Evolutionary conservation across 352 stramenopile genomes (phyloP), one percentile per base, ranked within the genome.

Genomic region (Halophytophthora polymorphica): DNA sequence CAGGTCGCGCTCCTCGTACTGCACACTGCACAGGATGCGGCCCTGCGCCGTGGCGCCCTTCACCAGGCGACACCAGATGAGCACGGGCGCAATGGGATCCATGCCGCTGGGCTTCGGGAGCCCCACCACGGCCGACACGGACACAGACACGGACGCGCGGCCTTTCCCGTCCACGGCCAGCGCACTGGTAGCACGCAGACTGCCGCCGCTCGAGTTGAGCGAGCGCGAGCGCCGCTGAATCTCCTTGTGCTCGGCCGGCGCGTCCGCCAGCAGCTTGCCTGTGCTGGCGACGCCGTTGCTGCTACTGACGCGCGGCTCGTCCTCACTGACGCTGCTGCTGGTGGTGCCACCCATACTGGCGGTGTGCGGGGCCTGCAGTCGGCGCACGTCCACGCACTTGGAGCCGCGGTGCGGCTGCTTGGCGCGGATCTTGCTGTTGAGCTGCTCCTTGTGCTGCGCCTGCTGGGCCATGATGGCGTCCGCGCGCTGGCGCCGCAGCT

Each of bases 11-110:
- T 87, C 73, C 57, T 91, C 81, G 47, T 80, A 88, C 53, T 90
- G 77, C n/a, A 94, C 58, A 11, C 69, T 77, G 49, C 76, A 88
- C 4, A 92, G 52, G 40, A 92, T 71, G 2, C 81, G 69, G 14
- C 81, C 81, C 39, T 87, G 71, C 0, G 78, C 77, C 1, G 67
- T 44, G 3, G 69, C 35, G 23, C 81, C 81, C 41, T 86, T 86
- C 11, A 94, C 66, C 14, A 94, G 62, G 46, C 66, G 56, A 47
- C 71, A 92, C 80, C 81, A 92, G 19, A 92, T 73, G 21, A 86
- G 50, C 31, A 87, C 77, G 11, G 77, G 75, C 33, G 83, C 77
- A 40, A 86, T 83, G 19, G 53, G 28, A 6, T 63, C 45, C 56
- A 69, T 64, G 1, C 23, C 38, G 12, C 54, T 40, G 14, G 37